These are phyloP conservation scores for Tolypocladium endophyticum DNA, from an alignment of 2,329 filamentous ascomycete species.

Conservation along the genomic window DNA sequence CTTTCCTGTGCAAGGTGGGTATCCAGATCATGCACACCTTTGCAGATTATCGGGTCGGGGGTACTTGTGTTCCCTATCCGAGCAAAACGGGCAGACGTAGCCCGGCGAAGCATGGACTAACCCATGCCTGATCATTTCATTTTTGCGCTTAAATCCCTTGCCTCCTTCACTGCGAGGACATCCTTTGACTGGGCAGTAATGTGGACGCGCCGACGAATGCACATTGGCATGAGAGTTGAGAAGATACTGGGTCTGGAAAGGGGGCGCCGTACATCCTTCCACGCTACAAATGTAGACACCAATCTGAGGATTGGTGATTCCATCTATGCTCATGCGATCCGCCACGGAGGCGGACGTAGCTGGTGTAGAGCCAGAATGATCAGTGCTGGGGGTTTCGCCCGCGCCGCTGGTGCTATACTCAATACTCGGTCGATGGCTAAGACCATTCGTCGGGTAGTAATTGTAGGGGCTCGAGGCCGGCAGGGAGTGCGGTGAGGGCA, in stretches of 20 bases:
- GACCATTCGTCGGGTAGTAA: slow-evolving; percentile 20
- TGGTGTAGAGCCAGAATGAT: slow-evolving; percentile 32
- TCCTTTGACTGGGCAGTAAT: slow-evolving; percentile 53
- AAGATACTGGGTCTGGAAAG: slow-evolving; percentile 69
- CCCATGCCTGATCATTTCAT: slow-evolving; percentile 66
- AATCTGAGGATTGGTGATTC: slow-evolving; percentile 39
- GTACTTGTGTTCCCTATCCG: slow-evolving; percentile 87
- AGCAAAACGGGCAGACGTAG: slow-evolving; percentile 93
- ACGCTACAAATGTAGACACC: slow-evolving; percentile 48
- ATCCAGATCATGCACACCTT: slow-evolving; percentile 48
- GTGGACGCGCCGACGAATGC: slow-evolving; percentile 53
- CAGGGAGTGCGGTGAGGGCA: slow-evolving; percentile 35
- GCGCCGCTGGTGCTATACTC: slow-evolving; percentile 34
- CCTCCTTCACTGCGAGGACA: slow-evolving; percentile 54
- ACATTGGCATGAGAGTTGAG: slow-evolving; percentile 72
- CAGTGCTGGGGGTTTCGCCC: slow-evolving; percentile 35
- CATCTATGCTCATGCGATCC: slow-evolving; percentile 49
- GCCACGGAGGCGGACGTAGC: slow-evolving; percentile 27
- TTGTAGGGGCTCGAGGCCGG: slow-evolving; percentile 27
- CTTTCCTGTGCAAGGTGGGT: not conserved
- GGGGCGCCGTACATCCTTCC: slow-evolving; percentile 55
- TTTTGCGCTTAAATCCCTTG: slow-evolving; percentile 62
- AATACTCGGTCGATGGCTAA: slow-evolving; percentile 22
- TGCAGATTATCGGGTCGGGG: slow-evolving; percentile 93
- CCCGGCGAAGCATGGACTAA: slow-evolving; percentile 90